Evolutionary conservation across 352 stramenopile genomes (phyloP).

Genomic region (Pythium guiyangense): DNA sequence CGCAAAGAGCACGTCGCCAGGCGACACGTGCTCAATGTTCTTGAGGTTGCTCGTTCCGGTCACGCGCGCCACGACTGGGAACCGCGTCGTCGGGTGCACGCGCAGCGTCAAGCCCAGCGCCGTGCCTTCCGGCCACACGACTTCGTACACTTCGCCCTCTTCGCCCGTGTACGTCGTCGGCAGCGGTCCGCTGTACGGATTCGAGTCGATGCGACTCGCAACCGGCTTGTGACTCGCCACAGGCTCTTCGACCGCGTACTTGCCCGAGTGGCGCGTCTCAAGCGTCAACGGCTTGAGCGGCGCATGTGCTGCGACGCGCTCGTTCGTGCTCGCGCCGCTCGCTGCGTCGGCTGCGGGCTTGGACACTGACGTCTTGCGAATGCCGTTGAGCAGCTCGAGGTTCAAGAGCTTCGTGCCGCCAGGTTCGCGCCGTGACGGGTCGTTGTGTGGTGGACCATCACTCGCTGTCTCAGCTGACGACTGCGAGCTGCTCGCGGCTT

Average conservation of each 20-base stretch:
- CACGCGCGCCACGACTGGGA: constrained; percentile 65
- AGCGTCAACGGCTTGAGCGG: constrained; percentile 40
- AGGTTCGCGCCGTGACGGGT: constrained; percentile 19
- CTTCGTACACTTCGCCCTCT: constrained; percentile 61
- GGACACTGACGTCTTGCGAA: constrained; percentile 33
- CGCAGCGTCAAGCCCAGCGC: constrained; percentile 62
- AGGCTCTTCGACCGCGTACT: constrained; percentile 14
- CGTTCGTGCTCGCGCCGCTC: constrained; percentile 4
- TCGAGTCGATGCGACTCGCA: not conserved
- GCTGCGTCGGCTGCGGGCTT: constrained; percentile 35
- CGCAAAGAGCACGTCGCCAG: constrained; percentile 63
- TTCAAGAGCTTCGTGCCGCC: constrained; percentile 35
- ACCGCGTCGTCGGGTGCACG: constrained; percentile 64
- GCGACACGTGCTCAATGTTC: constrained; percentile 71
- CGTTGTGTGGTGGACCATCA: not conserved
- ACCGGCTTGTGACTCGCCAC: constrained; percentile 4
- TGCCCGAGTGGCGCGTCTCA: constrained; percentile 19
- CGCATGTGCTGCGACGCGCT: constrained; percentile 11
- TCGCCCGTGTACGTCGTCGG: constrained; percentile 25
- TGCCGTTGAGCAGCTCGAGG: constrained; percentile 25
- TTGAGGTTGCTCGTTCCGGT: constrained; percentile 71
- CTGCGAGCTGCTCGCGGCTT: constrained; percentile 3
- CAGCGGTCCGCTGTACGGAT: constrained; percentile 6
- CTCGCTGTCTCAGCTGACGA: not conserved
- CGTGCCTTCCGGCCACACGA: constrained; percentile 65